A percentile compares a stretch with the other conserved stretches of the same genome.
These are phyloP conservation scores for Aspergillus sp. DNA, from an alignment of 2,329 filamentous ascomycete species.

Conservation along the genomic window DNA sequence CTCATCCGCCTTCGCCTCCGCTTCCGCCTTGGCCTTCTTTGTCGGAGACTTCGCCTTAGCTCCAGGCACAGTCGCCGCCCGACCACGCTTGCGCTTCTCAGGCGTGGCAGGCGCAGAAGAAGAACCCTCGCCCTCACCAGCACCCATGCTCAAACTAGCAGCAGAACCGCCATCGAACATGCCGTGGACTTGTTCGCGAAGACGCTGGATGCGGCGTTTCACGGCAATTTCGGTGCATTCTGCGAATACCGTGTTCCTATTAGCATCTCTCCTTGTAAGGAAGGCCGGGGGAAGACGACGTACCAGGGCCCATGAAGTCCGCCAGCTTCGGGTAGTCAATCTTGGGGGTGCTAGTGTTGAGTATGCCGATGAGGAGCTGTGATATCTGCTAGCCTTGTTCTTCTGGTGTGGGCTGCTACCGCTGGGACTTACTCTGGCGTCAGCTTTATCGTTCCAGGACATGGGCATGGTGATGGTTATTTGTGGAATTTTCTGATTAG, in stretches of 20 bases:
- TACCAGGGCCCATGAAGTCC: constrained; percentile 17
- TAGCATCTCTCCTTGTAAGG: not conserved
- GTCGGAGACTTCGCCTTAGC: constrained; percentile 1
- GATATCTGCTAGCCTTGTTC: not conserved
- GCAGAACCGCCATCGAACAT: not conserved
- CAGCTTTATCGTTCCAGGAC: constrained; percentile 18
- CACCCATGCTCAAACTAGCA: not conserved
- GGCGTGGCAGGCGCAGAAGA: constrained; percentile 1
- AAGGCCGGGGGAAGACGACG: not conserved
- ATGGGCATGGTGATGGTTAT: constrained; percentile 16
- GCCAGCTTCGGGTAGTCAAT: constrained; percentile 13
- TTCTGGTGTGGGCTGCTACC: not conserved
- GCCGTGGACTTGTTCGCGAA: constrained; percentile 10
- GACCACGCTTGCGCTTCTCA: constrained; percentile 3
- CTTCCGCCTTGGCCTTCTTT: not conserved
- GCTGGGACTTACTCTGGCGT: constrained; percentile 19
- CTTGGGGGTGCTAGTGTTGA: constrained; percentile 10
- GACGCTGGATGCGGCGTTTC: constrained; percentile 15
- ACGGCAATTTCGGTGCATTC: constrained; percentile 16
- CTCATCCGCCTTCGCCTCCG: constrained; percentile 1
- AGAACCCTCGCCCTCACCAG: not conserved
- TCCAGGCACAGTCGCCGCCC: no score
- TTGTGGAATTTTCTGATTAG: not conserved
- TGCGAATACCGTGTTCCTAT: constrained; percentile 1
- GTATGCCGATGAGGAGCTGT: constrained; percentile 18